These are phyloP conservation scores for Primulina tabacum DNA, from an alignment of 257 asterid species.

Conservation along the genomic window DNA sequence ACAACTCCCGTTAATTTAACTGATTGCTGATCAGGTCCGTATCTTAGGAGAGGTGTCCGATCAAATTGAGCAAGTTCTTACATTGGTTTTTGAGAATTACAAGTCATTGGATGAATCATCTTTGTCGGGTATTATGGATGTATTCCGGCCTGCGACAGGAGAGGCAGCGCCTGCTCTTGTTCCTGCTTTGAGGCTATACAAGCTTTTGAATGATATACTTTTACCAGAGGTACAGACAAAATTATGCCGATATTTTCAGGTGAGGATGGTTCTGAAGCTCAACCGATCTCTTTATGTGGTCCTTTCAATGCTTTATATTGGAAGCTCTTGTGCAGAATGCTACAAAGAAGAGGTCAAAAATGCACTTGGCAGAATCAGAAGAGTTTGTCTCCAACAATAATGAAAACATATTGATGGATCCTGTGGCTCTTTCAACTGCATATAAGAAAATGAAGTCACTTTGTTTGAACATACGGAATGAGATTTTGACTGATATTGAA, in stretches of 20 bases:
- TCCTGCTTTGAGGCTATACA: slow-evolving; percentile 82
- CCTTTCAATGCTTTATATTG: slow-evolving; percentile 17
- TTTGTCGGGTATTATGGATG: slow-evolving; percentile 62
- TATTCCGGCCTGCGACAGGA: slow-evolving; percentile 69
- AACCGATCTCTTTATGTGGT: slow-evolving; percentile 4
- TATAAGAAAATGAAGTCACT: slow-evolving; percentile 72
- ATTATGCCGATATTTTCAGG: slow-evolving; percentile 92
- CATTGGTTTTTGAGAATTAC: slow-evolving; percentile 74
- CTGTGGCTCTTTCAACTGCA: slow-evolving; percentile 70
- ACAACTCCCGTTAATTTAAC: slow-evolving; percentile 19
- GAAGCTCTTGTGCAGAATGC: slow-evolving; percentile 57
- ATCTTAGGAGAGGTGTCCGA: slow-evolving; percentile 84
- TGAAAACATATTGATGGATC: slow-evolving; percentile 63
- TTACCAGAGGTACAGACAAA: slow-evolving; percentile 78
- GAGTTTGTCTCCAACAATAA: slow-evolving; percentile 65
- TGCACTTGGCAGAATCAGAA: slow-evolving; percentile 81
- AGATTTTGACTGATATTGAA: slow-evolving; percentile 76
- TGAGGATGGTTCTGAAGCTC: slow-evolving; percentile 23
- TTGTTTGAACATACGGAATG: slow-evolving; percentile 60
- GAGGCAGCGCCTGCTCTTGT: slow-evolving; percentile 76
- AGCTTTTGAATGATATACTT: slow-evolving; percentile 71
- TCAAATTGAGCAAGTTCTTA: slow-evolving; percentile 67
- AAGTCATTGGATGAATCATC: slow-evolving; percentile 82
- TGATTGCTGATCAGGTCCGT: slow-evolving; percentile 58
- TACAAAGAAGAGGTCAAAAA: slow-evolving; percentile 77